A percentile compares a stretch with the other conserved stretches of the same genome.
These are phyloP conservation scores for Scortechinia acanthostroma DNA, from an alignment of 2,329 filamentous ascomycete genomes.

Conservation along the genomic window DNA sequence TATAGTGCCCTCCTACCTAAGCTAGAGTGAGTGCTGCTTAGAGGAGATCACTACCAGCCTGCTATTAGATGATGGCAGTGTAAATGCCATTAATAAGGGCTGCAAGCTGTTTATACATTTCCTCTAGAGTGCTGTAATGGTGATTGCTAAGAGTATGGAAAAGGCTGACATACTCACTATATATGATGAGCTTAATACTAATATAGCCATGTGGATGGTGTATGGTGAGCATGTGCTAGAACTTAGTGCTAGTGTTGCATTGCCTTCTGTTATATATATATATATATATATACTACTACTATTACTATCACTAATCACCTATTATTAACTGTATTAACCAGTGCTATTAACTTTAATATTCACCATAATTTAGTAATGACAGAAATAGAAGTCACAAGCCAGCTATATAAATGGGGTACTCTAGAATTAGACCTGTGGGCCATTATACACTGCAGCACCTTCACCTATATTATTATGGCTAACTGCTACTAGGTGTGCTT, in stretches of 20 bases:
- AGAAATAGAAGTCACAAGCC: constrained; percentile 21
- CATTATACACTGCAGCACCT: constrained; percentile 22
- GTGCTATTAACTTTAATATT: constrained; percentile 35
- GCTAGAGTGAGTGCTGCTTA: constrained; percentile 15
- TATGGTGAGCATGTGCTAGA: constrained; percentile 43
- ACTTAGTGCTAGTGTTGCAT: constrained; percentile 40
- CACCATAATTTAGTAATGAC: constrained; percentile 29
- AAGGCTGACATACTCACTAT: constrained; percentile 11
- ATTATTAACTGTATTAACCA: constrained; percentile 25
- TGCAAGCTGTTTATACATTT: constrained; percentile 48
- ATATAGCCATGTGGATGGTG: constrained; percentile 25
- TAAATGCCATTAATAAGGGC: constrained; percentile 28
- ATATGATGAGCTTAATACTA: constrained; percentile 7
- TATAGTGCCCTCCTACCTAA: constrained; percentile 29
- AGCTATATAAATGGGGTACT: constrained; percentile 45
- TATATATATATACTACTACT: constrained; percentile 20
- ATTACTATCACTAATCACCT: constrained; percentile 42
- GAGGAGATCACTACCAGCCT: constrained; percentile 9
- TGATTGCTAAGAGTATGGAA: constrained; percentile 30
- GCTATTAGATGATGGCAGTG: constrained; percentile 4
- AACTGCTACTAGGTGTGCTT: constrained; percentile 53
- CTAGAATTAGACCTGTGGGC: constrained; percentile 26
- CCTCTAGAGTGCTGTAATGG: constrained; percentile 43
- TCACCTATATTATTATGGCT: constrained; percentile 45
- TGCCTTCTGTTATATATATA: constrained; percentile 25